A percentile compares a stretch with the other conserved stretches of the same genome.
phyloP scores from a whole-genome alignment of 2,329 filamentous ascomycete species.

The Colletotrichum brevisporum region DNA sequence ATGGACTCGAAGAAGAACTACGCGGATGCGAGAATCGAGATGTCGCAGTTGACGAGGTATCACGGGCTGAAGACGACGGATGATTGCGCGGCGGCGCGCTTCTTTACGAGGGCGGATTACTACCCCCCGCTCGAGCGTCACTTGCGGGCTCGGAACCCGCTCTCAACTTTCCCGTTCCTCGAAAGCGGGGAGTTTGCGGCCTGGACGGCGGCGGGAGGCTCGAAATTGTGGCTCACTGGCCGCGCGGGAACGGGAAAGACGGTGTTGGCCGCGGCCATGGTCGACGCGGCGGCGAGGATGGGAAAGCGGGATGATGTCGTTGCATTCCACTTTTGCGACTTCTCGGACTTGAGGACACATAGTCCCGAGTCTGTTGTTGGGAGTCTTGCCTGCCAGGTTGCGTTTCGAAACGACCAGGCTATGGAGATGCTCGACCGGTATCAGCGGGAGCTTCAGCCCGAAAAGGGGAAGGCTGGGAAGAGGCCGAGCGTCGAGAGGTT shows the following conservation, averaged over 20 bases:
- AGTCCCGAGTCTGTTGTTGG: neutral
- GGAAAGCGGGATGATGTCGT: neutral
- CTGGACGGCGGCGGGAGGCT: neutral
- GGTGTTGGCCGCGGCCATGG: neutral
- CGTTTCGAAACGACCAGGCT: neutral
- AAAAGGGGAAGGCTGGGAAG: neutral
- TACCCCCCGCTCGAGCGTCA: neutral
- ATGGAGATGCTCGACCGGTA: neutral
- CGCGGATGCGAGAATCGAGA: neutral
- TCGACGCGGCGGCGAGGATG: neutral
- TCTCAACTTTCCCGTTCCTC: neutral
- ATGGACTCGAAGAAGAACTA: neutral
- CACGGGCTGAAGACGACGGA: neutral
- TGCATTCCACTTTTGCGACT: neutral
- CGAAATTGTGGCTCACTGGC: conserved; percentile 7
- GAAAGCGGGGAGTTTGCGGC: neutral
- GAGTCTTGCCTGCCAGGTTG: conserved; percentile 7
- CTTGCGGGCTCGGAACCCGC: neutral
- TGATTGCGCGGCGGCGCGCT: neutral
- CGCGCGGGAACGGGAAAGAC: conserved; percentile 11
- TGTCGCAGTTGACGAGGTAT: neutral
- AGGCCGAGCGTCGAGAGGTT: neutral
- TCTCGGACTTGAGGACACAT: neutral
- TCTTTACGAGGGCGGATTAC: neutral
- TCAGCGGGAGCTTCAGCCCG: neutral